phyloP scores from a whole-genome alignment of 2,329 filamentous ascomycete genomes.

The Aspergillus hortae region DNA sequence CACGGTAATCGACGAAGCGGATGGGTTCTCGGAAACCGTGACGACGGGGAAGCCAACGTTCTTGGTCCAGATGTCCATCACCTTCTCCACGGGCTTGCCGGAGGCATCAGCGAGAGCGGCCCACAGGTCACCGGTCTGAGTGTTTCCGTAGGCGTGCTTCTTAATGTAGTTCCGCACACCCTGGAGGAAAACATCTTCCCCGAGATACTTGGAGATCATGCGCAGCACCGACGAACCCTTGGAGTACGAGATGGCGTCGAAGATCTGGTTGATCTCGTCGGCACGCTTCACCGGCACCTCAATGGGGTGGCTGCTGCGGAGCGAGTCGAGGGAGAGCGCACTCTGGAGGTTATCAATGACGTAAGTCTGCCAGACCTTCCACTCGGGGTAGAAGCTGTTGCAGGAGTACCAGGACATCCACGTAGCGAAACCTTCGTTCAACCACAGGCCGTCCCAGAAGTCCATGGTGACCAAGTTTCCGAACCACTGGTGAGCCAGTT shows the following conservation, averaged over 20 bases:
- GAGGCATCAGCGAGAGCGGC: constrained; percentile 80
- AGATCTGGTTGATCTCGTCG: constrained; percentile 97
- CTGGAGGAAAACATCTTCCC: constrained; percentile 88
- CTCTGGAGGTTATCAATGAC: constrained; percentile 89
- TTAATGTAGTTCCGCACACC: constrained; percentile 87
- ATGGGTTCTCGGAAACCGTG: constrained; percentile 72
- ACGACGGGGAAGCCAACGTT: constrained; percentile 91
- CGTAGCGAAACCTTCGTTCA: constrained; percentile 90
- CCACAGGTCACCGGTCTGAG: constrained; percentile 87
- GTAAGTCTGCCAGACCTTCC: constrained; percentile 97
- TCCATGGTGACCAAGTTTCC: constrained; percentile 97
- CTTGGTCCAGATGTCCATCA: constrained; percentile 97
- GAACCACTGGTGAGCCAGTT: constrained; percentile 97
- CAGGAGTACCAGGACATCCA: constrained; percentile 95
- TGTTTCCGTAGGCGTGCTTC: constrained; percentile 96
- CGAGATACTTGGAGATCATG: constrained; percentile 95
- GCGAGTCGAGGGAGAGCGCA: constrained; percentile 80
- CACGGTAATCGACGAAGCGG: constrained; percentile 70
- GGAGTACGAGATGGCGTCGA: constrained; percentile 95
- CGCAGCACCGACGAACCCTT: constrained; percentile 94
- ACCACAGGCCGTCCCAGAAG: constrained; percentile 96
- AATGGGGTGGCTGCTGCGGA: constrained; percentile 93
- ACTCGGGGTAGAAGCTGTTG: constrained; percentile 93
- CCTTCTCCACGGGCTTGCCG: constrained; percentile 81
- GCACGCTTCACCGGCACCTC: constrained; percentile 94